Percentiles rank a stretch among this genome's conserved stretches.
Conservation (phyloP, 768 basidiomycete genomes). For the Pleurotus platypus region DNA sequence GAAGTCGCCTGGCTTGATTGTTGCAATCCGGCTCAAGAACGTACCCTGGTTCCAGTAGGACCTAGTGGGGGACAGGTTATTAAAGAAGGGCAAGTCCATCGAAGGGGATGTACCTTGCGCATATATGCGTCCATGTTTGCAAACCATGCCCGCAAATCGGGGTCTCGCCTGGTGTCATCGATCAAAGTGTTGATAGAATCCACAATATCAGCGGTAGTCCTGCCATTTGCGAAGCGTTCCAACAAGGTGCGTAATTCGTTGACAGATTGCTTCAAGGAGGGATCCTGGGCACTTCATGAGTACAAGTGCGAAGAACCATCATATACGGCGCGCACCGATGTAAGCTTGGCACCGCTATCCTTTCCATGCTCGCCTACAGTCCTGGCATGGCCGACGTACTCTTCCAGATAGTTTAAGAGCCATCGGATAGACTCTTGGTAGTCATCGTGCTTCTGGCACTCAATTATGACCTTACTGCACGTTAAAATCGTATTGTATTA, state of each 20-base stretch:
- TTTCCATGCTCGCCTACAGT: conserved; percentile 17
- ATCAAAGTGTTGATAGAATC: conserved; percentile 70
- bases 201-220: conserved; percentile 62
- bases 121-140: conserved; percentile 54
- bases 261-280: conserved; percentile 51
- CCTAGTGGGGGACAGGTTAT: conserved; percentile 24
- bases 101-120: conserved; percentile 49
- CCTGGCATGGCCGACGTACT: conserved; percentile 56
- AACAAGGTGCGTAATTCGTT: conserved; percentile 74
- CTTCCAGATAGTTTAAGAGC: conserved; percentile 60
- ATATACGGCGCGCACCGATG: conserved; percentile 19
- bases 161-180: conserved; percentile 71
- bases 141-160: conserved; percentile 76
- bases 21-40: conserved; percentile 78
- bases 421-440: conserved; percentile 82
- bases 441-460: conserved; percentile 89
- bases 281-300: conserved; percentile 32
- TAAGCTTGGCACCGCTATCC: conserved; percentile 17
- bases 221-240: conserved; percentile 85
- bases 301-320: no score
- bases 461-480: conserved; percentile 64
- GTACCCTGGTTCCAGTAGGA: conserved; percentile 79
- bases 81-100: background rate
- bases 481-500: conserved; percentile 1
- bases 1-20: conserved; percentile 56